Percentiles rank a stretch among this genome's conserved stretches.
These are phyloP conservation scores for Yamadazyma sp. DNA, from an alignment of 1,139 yeast species.

Conservation along the genomic window DNA sequence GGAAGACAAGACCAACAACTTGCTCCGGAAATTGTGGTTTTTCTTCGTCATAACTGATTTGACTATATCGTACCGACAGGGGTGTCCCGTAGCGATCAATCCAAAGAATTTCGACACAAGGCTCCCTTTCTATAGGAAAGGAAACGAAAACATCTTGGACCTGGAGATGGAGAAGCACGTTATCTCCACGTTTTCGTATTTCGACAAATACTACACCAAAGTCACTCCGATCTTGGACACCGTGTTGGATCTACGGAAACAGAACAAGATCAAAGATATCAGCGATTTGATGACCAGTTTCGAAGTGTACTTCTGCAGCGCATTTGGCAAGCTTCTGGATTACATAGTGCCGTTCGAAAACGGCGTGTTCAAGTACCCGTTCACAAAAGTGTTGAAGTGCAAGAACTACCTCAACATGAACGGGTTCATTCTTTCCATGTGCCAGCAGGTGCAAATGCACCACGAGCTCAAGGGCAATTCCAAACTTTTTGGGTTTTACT, in stretches of 20 bases:
- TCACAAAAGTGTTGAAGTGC: constrained; percentile 32
- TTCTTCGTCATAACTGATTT: constrained; percentile 23
- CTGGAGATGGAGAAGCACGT: constrained; percentile 26
- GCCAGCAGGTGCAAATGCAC: constrained; percentile 29
- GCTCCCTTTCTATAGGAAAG: constrained; percentile 19
- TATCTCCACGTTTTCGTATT: constrained; percentile 21
- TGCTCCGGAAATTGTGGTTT: constrained; percentile 42
- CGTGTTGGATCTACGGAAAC: constrained; percentile 23
- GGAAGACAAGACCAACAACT: constrained; percentile 30
- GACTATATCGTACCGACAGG: constrained; percentile 23
- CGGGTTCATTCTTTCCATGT: constrained; percentile 25
- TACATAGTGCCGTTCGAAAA: constrained; percentile 26
- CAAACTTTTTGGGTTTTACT: constrained; percentile 28
- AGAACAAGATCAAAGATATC: constrained; percentile 22
- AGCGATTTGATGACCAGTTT: constrained; percentile 25
- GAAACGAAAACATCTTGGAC: constrained; percentile 29
- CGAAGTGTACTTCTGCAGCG: constrained; percentile 25
- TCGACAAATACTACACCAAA: constrained; percentile 23
- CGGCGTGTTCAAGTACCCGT: constrained; percentile 26
- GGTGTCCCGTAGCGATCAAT: constrained; percentile 24
- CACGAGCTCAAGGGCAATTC: constrained; percentile 25
- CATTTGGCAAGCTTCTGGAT: constrained; percentile 23
- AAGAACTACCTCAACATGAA: constrained; percentile 32
- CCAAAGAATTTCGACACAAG: constrained; percentile 22
- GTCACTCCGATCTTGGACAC: constrained; percentile 24